A percentile compares a stretch with the other conserved stretches of the same genome.
Conservation (phyloP, 2,329 filamentous ascomycete species). For the Aspergillus sp. region DNA sequence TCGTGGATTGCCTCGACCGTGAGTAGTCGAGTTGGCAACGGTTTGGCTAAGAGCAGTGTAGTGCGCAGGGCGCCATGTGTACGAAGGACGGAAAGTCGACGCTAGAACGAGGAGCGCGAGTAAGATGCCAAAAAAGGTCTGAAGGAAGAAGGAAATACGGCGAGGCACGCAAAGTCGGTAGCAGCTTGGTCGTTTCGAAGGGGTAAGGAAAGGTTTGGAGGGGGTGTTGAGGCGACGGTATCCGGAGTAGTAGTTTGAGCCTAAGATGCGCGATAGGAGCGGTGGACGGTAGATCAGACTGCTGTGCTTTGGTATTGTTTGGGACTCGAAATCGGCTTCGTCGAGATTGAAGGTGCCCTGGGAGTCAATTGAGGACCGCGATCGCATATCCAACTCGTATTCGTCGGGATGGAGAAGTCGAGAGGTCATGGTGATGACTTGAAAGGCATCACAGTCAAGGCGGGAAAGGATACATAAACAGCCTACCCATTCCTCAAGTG, state of each 20-base stretch:
- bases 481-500: conserved; percentile 23
- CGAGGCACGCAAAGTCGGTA: conserved; percentile 36
- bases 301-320: conserved; percentile 34
- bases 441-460: conserved; percentile 20
- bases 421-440: conserved; percentile 37
- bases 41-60: conserved; percentile 48
- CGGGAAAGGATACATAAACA: conserved; percentile 10
- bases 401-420: conserved; percentile 47
- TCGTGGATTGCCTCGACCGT: conserved; percentile 55
- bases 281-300: conserved; percentile 28
- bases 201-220: conserved; percentile 30
- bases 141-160: conserved; percentile 37
- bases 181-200: conserved; percentile 30
- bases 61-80: conserved; percentile 58
- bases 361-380: conserved; percentile 46
- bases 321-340: conserved; percentile 48
- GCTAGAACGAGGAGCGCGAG: conserved; percentile 40
- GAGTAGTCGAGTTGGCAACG: conserved; percentile 34
- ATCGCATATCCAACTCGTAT: conserved; percentile 46
- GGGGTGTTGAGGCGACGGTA: conserved; percentile 36
- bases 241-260: conserved; percentile 31
- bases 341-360: conserved; percentile 48
- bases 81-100: conserved; percentile 59
- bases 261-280: conserved; percentile 35
- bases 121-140: conserved; percentile 28